These are phyloP conservation scores for Penicillium bovifimosum DNA, from an alignment of 495 filamentous ascomycete species.

Conservation along the genomic window DNA sequence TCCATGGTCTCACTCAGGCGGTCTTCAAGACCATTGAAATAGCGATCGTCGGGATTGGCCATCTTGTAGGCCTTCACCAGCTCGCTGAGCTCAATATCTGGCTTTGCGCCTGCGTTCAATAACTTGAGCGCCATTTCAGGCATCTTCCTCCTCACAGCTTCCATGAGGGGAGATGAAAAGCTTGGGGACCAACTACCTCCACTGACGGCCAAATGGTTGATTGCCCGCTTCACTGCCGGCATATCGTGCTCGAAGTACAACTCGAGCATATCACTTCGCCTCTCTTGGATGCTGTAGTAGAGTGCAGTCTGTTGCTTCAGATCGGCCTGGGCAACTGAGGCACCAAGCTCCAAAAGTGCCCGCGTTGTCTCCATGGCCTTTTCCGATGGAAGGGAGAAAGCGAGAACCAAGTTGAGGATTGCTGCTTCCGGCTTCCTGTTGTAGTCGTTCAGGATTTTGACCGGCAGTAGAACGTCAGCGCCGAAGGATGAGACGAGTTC, in stretches of 20 bases:
- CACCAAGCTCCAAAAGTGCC: slow-evolving; percentile 62
- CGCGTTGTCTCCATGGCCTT: slow-evolving; percentile 55
- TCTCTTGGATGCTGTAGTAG: slow-evolving; percentile 46
- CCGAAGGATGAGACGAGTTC: slow-evolving; percentile 66
- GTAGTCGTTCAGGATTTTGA: slow-evolving; percentile 52
- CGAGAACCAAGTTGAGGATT: slow-evolving; percentile 60
- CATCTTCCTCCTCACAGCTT: slow-evolving; percentile 38
- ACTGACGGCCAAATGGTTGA: slow-evolving; percentile 52
- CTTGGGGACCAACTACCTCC: slow-evolving; percentile 11
- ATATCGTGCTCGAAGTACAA: slow-evolving; percentile 53
- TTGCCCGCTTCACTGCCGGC: slow-evolving; percentile 52
- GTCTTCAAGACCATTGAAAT: too few relatives aligned
- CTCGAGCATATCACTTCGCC: slow-evolving; percentile 50
- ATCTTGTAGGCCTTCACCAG: slow-evolving; percentile 29
- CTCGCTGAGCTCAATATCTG: slow-evolving; percentile 31
- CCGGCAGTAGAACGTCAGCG: slow-evolving; percentile 64
- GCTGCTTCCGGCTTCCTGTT: slow-evolving; percentile 45
- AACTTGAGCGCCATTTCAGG: slow-evolving; percentile 32
- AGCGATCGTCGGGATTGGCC: too few relatives aligned
- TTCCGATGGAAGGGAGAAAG: slow-evolving; percentile 48
- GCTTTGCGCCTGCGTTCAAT: slow-evolving; percentile 40
- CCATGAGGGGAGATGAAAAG: slow-evolving; percentile 35
- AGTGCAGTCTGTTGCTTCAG: slow-evolving; percentile 52
- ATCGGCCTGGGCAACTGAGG: slow-evolving; percentile 68
- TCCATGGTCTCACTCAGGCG: slow-evolving; percentile 12